phyloP scores from a whole-genome alignment of 352 stramenopile species.

The Pythium utonaiense region DNA sequence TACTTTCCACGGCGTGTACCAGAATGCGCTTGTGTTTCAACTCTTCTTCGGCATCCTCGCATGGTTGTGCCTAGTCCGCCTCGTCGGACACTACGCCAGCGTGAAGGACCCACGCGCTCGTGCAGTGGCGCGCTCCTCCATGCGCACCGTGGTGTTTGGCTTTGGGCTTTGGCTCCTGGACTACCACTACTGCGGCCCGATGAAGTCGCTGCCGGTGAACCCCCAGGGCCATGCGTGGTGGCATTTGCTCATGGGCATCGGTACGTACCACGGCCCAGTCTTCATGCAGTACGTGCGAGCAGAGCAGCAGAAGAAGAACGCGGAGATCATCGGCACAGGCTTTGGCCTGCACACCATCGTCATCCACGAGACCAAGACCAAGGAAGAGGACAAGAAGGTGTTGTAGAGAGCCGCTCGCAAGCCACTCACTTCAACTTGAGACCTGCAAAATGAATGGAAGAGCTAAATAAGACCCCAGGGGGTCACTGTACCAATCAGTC shows the following conservation, averaged over 20 bases:
- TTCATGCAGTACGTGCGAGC: slow-evolving; percentile 87
- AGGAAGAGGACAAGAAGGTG: slow-evolving; percentile 10
- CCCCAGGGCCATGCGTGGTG: slow-evolving; percentile 81
- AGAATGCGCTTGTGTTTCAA: slow-evolving; percentile 77
- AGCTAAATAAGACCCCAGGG: background rate
- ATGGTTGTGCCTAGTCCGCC: slow-evolving; percentile 40
- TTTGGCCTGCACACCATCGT: slow-evolving; percentile 70
- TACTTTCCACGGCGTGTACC: slow-evolving; percentile 68
- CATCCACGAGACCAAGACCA: slow-evolving; percentile 28
- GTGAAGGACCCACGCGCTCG: slow-evolving; percentile 50
- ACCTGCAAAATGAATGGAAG: too few relatives aligned
- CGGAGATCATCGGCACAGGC: slow-evolving; percentile 41
- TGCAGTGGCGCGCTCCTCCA: slow-evolving; percentile 57
- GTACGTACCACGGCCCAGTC: slow-evolving; percentile 70
- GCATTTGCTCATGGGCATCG: slow-evolving; percentile 82
- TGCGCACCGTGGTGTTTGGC: slow-evolving; percentile 56
- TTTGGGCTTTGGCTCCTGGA: slow-evolving; percentile 76
- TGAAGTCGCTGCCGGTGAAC: slow-evolving; percentile 62
- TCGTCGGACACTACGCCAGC: slow-evolving; percentile 60
- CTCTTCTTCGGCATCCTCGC: slow-evolving; percentile 67
- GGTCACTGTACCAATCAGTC: background rate
- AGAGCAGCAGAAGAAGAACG: slow-evolving; percentile 68
- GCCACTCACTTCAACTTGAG: background rate
- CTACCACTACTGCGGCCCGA: slow-evolving; percentile 70
- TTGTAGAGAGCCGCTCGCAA: slow-evolving; percentile 1